Base-by-base conservation (phyloP, 331 rosid species). In the Quercus lobata region DNA sequence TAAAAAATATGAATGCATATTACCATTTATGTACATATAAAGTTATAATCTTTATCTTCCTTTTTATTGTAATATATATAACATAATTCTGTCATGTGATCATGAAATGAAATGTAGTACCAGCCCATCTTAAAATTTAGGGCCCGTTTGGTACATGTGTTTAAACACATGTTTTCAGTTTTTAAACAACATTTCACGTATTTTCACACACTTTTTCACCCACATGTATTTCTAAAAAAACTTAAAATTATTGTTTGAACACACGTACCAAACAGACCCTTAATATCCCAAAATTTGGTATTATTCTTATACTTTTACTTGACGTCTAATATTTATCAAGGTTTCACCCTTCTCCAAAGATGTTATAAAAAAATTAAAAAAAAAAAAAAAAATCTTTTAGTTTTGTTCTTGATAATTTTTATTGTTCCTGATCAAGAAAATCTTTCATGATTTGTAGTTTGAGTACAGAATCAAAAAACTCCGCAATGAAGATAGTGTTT, bases 401-500 rank as follows among this genome's bases (percentile, higher is more conserved):
- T 46, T 41, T 71, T 19, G n/a, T 70, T 53, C 62, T 34, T 62
- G 57, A 18, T 79, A 69, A 55, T 57, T 62, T 41, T 71, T 4
- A 34, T 46, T 17, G 18, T 66, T 66, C 55, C 60, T 65, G 73
- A 74, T 57, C 76, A 80, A 73, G 72, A 19, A 68, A 34, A 34
- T 82, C 75, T 62, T 57, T 71, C 5, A 72, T 82, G 72, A 57
- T 82, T 75, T 87, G 75, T 76, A 93, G 99, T 88, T 90, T 27
- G 99, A 96, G 82, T 89, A 82, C 81, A 88, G 99, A 87, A 79
- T 96, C 5, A 92, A 96, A 85, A 93, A 60, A 79, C 87, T 96
- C 77, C 89, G 99, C 71, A 87, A 87, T 72, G 99, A 96, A 84
- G 99, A 96, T 83, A 79, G 76, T 75, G 35, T 80, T 69, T 35